A percentile compares a stretch with the other conserved stretches of the same genome.
Evolutionary conservation across 768 basidiomycete species (phyloP).

Genomic region (Rhodotorula kratochvilovae): DNA sequence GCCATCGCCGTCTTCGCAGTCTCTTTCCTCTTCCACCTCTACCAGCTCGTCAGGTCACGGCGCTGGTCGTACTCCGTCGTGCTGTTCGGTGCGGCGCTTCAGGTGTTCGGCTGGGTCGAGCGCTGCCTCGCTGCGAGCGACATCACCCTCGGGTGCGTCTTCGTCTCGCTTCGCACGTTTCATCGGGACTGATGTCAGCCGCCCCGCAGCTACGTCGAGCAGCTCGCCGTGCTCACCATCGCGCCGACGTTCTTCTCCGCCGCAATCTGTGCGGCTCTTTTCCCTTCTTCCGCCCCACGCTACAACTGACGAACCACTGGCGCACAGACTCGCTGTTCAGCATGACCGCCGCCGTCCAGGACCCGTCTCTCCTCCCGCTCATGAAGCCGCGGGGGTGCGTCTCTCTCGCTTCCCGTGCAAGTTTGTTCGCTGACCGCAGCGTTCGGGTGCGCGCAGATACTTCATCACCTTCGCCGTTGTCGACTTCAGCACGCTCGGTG

Average conservation of each 20-base stretch:
- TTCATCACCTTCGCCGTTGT: not conserved
- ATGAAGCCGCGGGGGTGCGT: not conserved
- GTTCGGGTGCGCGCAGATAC: no score
- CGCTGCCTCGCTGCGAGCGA: not conserved
- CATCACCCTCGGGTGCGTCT: not conserved
- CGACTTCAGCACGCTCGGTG: constrained; percentile 11
- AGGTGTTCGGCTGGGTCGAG: not conserved
- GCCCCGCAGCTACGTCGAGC: constrained; percentile 1
- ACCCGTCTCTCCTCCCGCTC: not conserved
- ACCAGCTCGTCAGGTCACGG: not conserved
- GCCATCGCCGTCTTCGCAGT: not conserved
- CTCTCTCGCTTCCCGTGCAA: no score
- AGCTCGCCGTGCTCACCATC: constrained; percentile 21
- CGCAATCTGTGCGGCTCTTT: not conserved
- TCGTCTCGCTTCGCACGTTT: not conserved
- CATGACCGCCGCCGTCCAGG: not conserved
- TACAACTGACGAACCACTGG: not conserved
- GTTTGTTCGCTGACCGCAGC: no score
- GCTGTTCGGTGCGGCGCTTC: not conserved
- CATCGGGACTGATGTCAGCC: not conserved
- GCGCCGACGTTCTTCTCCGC: constrained; percentile 21
- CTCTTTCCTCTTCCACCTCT: not conserved
- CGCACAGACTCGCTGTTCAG: constrained; percentile 2
- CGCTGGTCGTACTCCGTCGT: constrained; percentile 6
- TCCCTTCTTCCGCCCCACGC: no score